These are phyloP conservation scores for Penicillium sp. DNA, from an alignment of 2,329 filamentous ascomycete genomes.

Conservation along the genomic window DNA sequence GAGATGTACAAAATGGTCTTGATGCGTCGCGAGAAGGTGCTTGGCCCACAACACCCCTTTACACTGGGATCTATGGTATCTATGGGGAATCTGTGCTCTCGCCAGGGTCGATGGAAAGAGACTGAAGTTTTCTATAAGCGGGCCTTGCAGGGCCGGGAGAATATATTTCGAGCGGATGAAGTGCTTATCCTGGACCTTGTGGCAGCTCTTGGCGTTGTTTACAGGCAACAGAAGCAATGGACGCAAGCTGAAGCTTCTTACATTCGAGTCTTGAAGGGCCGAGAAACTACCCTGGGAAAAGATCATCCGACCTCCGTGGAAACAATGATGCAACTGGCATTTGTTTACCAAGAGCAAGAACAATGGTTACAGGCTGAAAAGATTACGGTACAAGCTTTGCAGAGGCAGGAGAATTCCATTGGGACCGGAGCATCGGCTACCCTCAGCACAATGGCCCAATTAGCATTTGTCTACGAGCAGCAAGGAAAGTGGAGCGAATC, in stretches of 20 bases:
- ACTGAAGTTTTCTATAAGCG: neutral
- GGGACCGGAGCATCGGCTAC: neutral
- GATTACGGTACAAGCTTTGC: neutral
- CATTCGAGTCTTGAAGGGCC: neutral
- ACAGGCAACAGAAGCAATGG: neutral
- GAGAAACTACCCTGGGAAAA: neutral
- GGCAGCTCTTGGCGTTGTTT: neutral
- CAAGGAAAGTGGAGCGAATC: neutral
- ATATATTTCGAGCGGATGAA: neutral
- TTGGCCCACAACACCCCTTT: neutral
- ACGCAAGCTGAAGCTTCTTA: neutral
- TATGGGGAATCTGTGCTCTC: neutral
- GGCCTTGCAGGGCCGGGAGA: neutral
- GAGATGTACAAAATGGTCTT: neutral
- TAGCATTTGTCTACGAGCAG: neutral
- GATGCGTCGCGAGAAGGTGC: neutral
- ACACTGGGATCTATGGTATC: neutral
- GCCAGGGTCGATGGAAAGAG: neutral
- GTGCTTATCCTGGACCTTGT: neutral
- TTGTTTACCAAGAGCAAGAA: neutral
- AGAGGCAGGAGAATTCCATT: neutral
- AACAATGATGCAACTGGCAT: neutral
- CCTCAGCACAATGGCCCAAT: neutral
- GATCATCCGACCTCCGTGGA: neutral
- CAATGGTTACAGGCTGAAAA: neutral